Evolutionary conservation across 345 rosid species (phyloP), one percentile per base, ranked within the genome.

Genomic region (Zanthoxylum bungeanum): DNA sequence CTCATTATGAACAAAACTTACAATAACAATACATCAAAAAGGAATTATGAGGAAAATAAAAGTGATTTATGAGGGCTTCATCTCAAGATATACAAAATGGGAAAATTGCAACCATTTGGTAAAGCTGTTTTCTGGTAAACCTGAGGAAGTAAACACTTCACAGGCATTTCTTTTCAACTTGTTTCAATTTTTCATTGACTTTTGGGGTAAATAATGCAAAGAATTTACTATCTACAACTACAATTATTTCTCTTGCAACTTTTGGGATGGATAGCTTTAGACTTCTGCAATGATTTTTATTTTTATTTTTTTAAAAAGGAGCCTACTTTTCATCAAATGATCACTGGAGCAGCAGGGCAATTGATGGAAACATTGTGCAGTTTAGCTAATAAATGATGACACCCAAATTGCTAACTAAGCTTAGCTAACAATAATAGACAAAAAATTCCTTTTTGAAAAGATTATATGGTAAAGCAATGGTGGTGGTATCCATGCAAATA

Each of bases 321-420:
- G 49, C 25, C 53, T 17, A 31, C n/a, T 42, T 69, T 69, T 56
- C 55, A 28, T 47, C 73, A 40, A 40, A 69, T 66, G 70, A 64
- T 64, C 27, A 64, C 25, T 33, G 7, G 31, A 33, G 24, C 40
- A 3, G 24, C 40, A 3, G 12, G 2, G 22, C 9, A 31, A 9
- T 28, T 64, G 55, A 58, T 62, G 66, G n/a, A 24, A 39, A 40
- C 50, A 62, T 11, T 62, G 66, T 62, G 31, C 30, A 62, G 30
- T 24, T 40, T 37, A 39, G 28, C 49, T 22, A 9, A 25, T 50
- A 39, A 12, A 33, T 66, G 70, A 66, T 50, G 58, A 36, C 70
- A 66, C 27, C 55, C 40, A 64, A 64, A 64, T 27, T 24, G 55
- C 37, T 16, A 17, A 27, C 55, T 7, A 64, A 17, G 33, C 68